Conservation (phyloP, 129 eudicot species). For the Ambrosia trifida region DNA sequence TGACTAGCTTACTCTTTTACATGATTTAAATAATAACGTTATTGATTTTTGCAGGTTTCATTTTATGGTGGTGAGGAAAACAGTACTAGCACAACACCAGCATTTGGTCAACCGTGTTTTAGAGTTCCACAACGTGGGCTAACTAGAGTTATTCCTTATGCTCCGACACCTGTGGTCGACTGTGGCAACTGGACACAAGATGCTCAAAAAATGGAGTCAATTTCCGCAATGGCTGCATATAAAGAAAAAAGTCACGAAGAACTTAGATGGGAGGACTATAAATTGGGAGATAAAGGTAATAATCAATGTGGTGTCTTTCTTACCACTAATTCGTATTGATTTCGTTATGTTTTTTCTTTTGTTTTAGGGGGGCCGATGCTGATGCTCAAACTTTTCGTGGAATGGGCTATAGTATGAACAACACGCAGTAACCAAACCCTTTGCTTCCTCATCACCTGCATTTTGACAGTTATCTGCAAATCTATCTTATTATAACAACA, state of each 20-base stretch:
- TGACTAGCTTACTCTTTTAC: background rate
- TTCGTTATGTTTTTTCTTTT: constrained; percentile 6
- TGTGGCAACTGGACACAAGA: constrained; percentile 49
- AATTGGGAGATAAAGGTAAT: constrained; percentile 82
- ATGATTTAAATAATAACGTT: background rate
- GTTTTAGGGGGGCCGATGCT: constrained; percentile 75
- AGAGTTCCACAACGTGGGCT: constrained; percentile 69
- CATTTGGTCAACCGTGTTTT: constrained; percentile 71
- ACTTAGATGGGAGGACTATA: constrained; percentile 96
- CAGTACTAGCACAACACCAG: constrained; percentile 68
- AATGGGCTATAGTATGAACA: constrained; percentile 53
- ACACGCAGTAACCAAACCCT: constrained; percentile 46
- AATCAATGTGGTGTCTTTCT: background rate
- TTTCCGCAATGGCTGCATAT: constrained; percentile 88
- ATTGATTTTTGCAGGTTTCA: constrained; percentile 56
- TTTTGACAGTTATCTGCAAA: constrained; percentile 64
- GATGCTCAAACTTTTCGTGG: constrained; percentile 66
- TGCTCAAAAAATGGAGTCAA: constrained; percentile 73
- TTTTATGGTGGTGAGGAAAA: constrained; percentile 87
- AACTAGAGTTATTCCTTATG: constrained; percentile 71
- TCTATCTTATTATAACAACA: constrained; percentile 46
- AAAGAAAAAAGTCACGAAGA: constrained; percentile 93
- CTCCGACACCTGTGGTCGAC: constrained; percentile 65
- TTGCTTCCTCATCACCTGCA: constrained; percentile 57
- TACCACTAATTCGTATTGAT: background rate